phyloP scores from a whole-genome alignment of 306 rosid genomes.

The Begonia masoniana region DNA sequence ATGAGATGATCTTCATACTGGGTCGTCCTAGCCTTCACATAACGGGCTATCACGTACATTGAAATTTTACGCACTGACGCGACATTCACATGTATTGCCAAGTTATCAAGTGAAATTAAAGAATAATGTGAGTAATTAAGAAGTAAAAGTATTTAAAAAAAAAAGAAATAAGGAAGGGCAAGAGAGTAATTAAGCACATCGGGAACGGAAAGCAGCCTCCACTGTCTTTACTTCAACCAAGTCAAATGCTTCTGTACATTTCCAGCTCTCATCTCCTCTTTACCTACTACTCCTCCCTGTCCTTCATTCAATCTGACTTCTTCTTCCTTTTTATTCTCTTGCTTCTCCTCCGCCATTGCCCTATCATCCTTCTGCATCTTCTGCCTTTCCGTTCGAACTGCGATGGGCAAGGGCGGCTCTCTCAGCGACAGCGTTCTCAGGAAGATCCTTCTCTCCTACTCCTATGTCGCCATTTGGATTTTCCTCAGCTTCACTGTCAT shows the following conservation, averaged over 20 bases:
- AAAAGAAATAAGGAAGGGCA: no score
- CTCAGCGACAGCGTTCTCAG: conserved; percentile 44
- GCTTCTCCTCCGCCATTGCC: conserved; percentile 4
- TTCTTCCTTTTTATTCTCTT: conserved; percentile 3
- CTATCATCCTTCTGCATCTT: neutral
- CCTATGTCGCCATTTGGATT: conserved; percentile 62
- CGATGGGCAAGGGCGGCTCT: conserved; percentile 63
- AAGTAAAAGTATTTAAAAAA: no score
- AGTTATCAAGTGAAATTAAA: no score
- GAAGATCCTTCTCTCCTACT: conserved; percentile 50
- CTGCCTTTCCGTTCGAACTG: neutral
- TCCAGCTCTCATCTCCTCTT: neutral
- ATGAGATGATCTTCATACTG: no score
- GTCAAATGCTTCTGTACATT: neutral
- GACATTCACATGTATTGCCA: no score
- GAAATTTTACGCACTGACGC: no score
- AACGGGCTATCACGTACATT: no score
- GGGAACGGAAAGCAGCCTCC: no score
- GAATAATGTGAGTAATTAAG: no score
- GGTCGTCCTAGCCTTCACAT: no score
- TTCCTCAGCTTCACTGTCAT: conserved; percentile 56
- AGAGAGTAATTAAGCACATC: no score
- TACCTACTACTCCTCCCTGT: conserved; percentile 8
- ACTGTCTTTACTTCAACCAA: no score
- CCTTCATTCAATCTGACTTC: neutral